Percentiles rank a stretch among this genome's conserved stretches.
phyloP scores from a whole-genome alignment of 2,329 filamentous ascomycete genomes.

The Cladophialophora exuberans region DNA sequence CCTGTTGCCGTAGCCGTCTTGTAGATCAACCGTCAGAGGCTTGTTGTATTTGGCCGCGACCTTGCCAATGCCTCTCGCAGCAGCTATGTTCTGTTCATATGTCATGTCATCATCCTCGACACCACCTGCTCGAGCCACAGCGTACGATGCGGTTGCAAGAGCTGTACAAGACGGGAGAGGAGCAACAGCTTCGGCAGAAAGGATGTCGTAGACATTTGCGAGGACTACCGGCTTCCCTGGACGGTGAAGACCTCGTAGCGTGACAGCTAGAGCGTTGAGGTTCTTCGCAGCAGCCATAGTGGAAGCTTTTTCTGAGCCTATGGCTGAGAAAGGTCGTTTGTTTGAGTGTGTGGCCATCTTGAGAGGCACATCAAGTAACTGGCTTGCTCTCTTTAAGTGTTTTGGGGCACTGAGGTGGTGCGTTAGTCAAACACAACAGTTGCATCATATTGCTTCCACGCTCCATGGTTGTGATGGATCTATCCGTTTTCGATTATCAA shows the following conservation, averaged over 20 bases:
- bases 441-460: no score
- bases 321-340: no score
- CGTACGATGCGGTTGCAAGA: conserved; percentile 56
- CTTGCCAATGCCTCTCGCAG: conserved; percentile 48
- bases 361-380: no score
- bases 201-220: conserved; percentile 59
- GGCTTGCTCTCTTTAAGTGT: no score
- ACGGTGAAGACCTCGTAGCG: conserved; percentile 52
- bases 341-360: no score
- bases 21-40: conserved; percentile 61
- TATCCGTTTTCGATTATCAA: no score
- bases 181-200: conserved; percentile 53
- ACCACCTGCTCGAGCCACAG: conserved; percentile 52
- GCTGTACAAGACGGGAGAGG: conserved; percentile 42
- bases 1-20: conserved; percentile 63
- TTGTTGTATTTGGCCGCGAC: conserved; percentile 38
- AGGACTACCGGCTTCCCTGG: conserved; percentile 57
- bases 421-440: no score
- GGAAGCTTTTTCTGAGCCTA: no score
- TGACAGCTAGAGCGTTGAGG: conserved; percentile 31
- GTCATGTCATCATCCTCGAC: conserved; percentile 54
- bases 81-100: conserved; percentile 55
- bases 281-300: no score
- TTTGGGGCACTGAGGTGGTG: no score
- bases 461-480: no score